phyloP scores from a whole-genome alignment of 768 basidiomycete species.

The Lentinula guzmanii region DNA sequence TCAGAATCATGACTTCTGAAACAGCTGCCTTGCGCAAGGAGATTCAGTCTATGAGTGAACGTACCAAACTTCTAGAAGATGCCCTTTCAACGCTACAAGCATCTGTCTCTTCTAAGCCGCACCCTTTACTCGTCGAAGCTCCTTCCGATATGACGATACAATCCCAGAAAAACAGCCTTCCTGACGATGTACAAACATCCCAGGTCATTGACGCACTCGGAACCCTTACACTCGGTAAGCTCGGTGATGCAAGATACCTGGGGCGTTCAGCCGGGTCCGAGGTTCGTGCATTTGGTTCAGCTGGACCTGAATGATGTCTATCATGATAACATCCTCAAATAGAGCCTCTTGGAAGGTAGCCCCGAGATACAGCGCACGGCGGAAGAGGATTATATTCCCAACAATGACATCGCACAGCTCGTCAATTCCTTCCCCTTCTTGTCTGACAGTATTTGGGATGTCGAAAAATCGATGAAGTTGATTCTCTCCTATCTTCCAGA shows the following conservation, averaged over 20 bases:
- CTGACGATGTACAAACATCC: neutral
- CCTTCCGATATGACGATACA: conserved; percentile 9
- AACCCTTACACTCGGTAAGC: neutral
- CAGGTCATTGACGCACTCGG: neutral
- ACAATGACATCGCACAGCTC: conserved; percentile 17
- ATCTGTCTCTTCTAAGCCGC: conserved; percentile 47
- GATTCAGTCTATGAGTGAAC: conserved; percentile 59
- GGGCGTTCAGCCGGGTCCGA: conserved; percentile 9
- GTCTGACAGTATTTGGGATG: conserved; percentile 14
- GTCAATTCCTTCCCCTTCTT: conserved; percentile 19
- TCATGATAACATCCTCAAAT: neutral
- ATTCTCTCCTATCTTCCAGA: conserved; percentile 22
- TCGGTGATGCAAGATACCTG: conserved; percentile 5
- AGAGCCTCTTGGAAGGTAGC: neutral
- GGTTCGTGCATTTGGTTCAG: neutral
- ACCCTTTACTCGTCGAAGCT: conserved; percentile 41
- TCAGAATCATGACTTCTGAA: conserved; percentile 19
- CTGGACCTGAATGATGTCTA: neutral
- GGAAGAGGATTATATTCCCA: conserved; percentile 6
- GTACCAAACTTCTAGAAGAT: conserved; percentile 67
- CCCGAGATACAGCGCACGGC: neutral
- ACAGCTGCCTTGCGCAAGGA: conserved; percentile 61
- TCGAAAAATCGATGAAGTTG: conserved; percentile 12
- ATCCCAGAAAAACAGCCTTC: neutral
- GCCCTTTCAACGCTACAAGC: conserved; percentile 57